Conservation (phyloP, 108 stramenopile genomes). For the Fragilaria radians region DNA sequence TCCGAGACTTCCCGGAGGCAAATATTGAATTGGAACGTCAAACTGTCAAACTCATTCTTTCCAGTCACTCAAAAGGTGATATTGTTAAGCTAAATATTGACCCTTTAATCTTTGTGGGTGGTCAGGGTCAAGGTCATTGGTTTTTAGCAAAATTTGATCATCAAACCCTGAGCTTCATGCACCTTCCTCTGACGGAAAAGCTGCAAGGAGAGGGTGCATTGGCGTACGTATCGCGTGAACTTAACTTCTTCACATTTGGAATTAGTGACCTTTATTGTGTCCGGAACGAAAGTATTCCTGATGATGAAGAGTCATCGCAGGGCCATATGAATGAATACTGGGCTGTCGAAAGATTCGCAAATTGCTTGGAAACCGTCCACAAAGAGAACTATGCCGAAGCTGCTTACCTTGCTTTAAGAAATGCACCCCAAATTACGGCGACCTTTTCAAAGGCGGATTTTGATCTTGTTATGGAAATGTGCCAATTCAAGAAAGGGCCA, state of each 20-base stretch:
- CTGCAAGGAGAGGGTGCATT: constrained; percentile 3
- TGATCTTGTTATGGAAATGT: background rate
- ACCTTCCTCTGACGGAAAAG: constrained; percentile 23
- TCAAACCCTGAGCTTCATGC: constrained; percentile 50
- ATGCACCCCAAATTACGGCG: background rate
- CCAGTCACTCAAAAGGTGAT: constrained; percentile 29
- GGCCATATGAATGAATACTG: constrained; percentile 45
- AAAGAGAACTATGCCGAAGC: constrained; percentile 45
- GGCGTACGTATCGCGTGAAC: constrained; percentile 16
- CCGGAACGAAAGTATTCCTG: constrained; percentile 47
- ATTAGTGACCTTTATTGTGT: constrained; percentile 60
- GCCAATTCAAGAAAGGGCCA: constrained; percentile 15
- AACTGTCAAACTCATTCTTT: constrained; percentile 37
- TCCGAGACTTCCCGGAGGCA: constrained; percentile 23
- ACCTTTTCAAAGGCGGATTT: background rate
- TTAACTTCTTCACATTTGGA: constrained; percentile 64
- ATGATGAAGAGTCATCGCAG: constrained; percentile 33
- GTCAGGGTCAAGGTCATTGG: constrained; percentile 43
- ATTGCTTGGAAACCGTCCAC: constrained; percentile 39
- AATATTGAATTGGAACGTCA: constrained; percentile 37
- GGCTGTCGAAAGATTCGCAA: constrained; percentile 38
- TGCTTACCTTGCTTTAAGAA: constrained; percentile 49
- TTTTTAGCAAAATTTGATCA: constrained; percentile 58
- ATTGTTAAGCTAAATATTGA: constrained; percentile 41
- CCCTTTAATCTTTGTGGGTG: constrained; percentile 14